Evolutionary conservation across 129 eudicot genomes (phyloP).

Genomic region (Flaveria trinervia): DNA sequence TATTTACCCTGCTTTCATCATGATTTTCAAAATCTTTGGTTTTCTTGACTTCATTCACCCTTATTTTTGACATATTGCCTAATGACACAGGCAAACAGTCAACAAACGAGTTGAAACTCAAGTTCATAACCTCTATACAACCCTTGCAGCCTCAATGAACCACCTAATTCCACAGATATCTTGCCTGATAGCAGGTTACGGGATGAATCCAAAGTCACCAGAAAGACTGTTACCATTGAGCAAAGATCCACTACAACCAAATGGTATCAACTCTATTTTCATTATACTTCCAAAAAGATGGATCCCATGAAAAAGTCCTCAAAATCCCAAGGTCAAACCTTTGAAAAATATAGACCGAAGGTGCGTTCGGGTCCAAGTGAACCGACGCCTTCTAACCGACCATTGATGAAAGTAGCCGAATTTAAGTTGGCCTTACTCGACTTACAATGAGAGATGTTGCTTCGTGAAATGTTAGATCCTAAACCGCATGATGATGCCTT

Average conservation of each 20-base stretch:
- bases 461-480: no score
- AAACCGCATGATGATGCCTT: no score
- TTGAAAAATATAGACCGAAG: no score
- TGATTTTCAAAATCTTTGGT: conserved; percentile 26
- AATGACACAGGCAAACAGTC: conserved; percentile 57
- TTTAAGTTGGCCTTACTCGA: no score
- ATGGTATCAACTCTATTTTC: no score
- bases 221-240: conserved; percentile 56
- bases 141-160: conserved; percentile 48
- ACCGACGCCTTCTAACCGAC: no score
- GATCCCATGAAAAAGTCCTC: no score
- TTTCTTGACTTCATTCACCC: conserved; percentile 39
- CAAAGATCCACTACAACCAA: conserved; percentile 54
- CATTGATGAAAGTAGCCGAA: no score
- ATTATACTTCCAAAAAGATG: no score
- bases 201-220: conserved; percentile 56
- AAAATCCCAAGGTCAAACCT: no score
- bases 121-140: conserved; percentile 47
- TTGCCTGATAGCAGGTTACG: conserved; percentile 47
- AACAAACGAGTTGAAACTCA: conserved; percentile 42
- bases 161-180: conserved; percentile 52
- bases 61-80: conserved; percentile 59
- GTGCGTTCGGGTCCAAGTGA: no score
- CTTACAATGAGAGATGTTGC: no score
- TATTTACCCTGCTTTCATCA: conserved; percentile 43